Evolutionary conservation across 75 land plant genomes (phyloP).

Genomic region (Selaginella tamariscina): DNA sequence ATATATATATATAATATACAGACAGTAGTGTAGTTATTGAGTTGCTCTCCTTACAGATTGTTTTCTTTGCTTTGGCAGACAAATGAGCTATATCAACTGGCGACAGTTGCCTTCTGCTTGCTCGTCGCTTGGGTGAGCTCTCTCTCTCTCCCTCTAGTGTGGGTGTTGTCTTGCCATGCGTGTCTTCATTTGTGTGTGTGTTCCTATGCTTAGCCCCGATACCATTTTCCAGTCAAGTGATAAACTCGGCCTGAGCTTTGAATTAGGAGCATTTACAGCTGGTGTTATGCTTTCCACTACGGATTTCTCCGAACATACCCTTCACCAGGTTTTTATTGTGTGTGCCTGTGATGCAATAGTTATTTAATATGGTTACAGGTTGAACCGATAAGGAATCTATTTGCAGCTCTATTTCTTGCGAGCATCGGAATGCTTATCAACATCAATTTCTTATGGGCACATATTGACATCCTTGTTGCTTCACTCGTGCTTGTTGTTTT

Average conservation of each 20-base stretch:
- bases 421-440: slow-evolving; percentile 98
- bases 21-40: too few species aligned
- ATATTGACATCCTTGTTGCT: slow-evolving; percentile 84
- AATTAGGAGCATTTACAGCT: slow-evolving; percentile 95
- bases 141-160: neutral
- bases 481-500: slow-evolving; percentile 76
- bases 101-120: slow-evolving; percentile 95
- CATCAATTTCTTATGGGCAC: slow-evolving; percentile 74
- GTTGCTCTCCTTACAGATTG: too few species aligned
- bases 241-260: slow-evolving; percentile 92
- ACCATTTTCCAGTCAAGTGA: slow-evolving; percentile 73
- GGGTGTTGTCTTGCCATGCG: neutral
- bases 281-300: slow-evolving; percentile 99
- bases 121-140: slow-evolving; percentile 87
- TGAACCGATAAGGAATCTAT: slow-evolving; percentile 88
- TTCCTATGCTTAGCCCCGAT: neutral
- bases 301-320: slow-evolving; percentile 87
- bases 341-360: neutral
- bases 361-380: slow-evolving; percentile 32
- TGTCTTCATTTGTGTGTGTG: neutral
- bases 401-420: slow-evolving; percentile 91
- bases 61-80: slow-evolving; percentile 42
- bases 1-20: too few species aligned
- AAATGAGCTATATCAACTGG: slow-evolving; percentile 91
- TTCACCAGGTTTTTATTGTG: slow-evolving; percentile 98